Conservation (phyloP, 2,329 filamentous ascomycete species). For the Zarea fungicola region DNA sequence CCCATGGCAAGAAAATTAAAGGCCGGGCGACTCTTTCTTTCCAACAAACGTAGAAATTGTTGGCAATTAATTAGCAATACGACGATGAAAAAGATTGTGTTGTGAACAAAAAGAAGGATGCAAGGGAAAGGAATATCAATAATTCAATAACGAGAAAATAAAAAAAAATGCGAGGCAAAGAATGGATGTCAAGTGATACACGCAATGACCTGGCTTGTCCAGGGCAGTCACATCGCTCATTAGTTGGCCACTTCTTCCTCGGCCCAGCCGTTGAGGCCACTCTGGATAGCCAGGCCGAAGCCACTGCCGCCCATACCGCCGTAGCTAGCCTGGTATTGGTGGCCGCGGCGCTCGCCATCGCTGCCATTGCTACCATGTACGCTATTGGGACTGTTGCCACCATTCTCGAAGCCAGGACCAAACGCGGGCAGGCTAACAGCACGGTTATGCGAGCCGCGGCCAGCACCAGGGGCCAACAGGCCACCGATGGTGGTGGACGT, state of each 20-base stretch:
- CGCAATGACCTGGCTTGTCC: constrained; percentile 10
- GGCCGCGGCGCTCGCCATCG: constrained; percentile 54
- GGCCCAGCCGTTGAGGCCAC: constrained; percentile 61
- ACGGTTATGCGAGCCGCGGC: constrained; percentile 62
- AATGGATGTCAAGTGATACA: constrained; percentile 15
- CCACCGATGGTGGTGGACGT: constrained; percentile 68
- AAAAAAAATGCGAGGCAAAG: constrained; percentile 17
- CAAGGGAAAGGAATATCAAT: constrained; percentile 4
- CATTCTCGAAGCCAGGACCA: constrained; percentile 58
- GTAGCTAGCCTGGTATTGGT: constrained; percentile 62
- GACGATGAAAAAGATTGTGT: constrained; percentile 9
- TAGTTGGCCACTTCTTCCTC: constrained; percentile 62
- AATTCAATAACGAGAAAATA: constrained; percentile 14
- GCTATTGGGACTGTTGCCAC: constrained; percentile 47
- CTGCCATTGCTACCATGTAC: constrained; percentile 39
- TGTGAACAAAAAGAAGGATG: constrained; percentile 7
- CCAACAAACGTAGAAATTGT: neutral
- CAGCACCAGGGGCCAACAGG: constrained; percentile 66
- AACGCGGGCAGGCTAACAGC: constrained; percentile 82
- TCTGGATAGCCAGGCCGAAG: constrained; percentile 58
- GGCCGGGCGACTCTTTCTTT: constrained; percentile 12
- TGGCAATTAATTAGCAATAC: constrained; percentile 8
- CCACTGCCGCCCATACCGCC: constrained; percentile 51
- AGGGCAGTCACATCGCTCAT: constrained; percentile 18
- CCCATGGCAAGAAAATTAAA: constrained; percentile 25